phyloP scores from a whole-genome alignment of 495 filamentous ascomycete species.

The Xylaria curta region DNA sequence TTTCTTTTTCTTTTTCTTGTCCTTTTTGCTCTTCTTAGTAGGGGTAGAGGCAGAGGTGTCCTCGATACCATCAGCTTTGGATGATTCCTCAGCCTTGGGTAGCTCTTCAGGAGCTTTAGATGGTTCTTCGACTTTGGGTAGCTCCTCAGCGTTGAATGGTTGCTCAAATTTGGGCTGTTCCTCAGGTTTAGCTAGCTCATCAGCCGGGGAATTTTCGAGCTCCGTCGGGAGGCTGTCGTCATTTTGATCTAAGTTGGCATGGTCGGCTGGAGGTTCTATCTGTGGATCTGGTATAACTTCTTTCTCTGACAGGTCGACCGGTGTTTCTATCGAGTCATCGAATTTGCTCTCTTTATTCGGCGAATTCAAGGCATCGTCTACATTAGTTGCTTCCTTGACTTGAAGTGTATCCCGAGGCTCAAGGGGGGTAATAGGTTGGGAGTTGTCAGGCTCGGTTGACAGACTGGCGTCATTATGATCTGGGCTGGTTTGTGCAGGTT shows the following conservation, averaged over 20 bases:
- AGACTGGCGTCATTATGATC: neutral
- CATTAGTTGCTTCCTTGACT: neutral
- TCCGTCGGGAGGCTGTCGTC: neutral
- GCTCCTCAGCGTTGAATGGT: neutral
- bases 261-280: neutral
- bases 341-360: conserved; percentile 21
- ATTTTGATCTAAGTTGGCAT: neutral
- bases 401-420: neutral
- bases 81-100: neutral
- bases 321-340: conserved; percentile 16
- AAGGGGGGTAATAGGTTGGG: neutral
- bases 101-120: neutral
- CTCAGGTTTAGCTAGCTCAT: neutral
- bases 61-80: conserved; percentile 2
- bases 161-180: too few relatives aligned
- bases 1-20: conserved; percentile 36
- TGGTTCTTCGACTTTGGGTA: neutral
- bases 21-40: conserved; percentile 39
- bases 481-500: neutral
- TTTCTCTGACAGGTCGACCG: conserved; percentile 8
- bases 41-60: conserved; percentile 17
- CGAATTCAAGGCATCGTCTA: neutral
- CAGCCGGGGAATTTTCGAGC: neutral
- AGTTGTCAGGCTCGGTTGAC: neutral
- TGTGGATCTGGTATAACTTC: conserved; percentile 15